Evolutionary conservation across 129 eudicot species (phyloP), one percentile per base, ranked within the genome.

Genomic region (Chrysanthemum makinoi): DNA sequence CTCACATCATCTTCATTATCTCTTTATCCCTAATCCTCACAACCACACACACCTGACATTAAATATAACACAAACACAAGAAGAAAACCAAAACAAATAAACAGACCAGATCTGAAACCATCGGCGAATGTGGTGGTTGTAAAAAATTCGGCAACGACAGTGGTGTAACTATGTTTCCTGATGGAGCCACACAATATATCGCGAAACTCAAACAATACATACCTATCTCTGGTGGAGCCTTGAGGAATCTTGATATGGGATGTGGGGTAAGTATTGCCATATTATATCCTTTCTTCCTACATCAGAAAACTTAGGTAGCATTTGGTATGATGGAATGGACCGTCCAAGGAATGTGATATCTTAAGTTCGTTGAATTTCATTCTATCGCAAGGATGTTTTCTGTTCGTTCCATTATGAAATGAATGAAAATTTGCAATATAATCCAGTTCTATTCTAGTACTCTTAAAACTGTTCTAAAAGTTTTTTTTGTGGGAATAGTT

Each of bases 151-250:
- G n/a, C n/a, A n/a, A n/a, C n/a, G n/a, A n/a, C n/a, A n/a, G n/a
- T n/a, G n/a, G n/a, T n/a, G n/a, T n/a, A n/a, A 89, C 98, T 47
- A 94, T 94, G 98, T 94, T 94, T 66, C 98, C 97, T 24, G 98
- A 86, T 74, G 98, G 98, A 77, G 98, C 98, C 12, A 85, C 80
- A 49, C 62, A n/a, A n/a, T n/a, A n/a, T n/a, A n/a, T n/a, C n/a
- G n/a, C n/a, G n/a, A n/a, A n/a, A n/a, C n/a, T n/a, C n/a, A 86
- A 88, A 70, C 97, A 94, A 73, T 89, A 94, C 74, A 89, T 94
- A 30, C 97, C 96, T 16, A 89, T 89, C 3, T 80, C 87, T 61
- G 98, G 97, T 76, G 93, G 97, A 73, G 62, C 66, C 81, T 59
- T 89, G 51, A 90, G 98, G 71, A 94, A 94, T n/a, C n/a, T n/a